Evolutionary conservation across 2,329 filamentous ascomycete species (phyloP), one percentile per base, ranked within the genome.

Genomic region (Aspergillus arachidicola): DNA sequence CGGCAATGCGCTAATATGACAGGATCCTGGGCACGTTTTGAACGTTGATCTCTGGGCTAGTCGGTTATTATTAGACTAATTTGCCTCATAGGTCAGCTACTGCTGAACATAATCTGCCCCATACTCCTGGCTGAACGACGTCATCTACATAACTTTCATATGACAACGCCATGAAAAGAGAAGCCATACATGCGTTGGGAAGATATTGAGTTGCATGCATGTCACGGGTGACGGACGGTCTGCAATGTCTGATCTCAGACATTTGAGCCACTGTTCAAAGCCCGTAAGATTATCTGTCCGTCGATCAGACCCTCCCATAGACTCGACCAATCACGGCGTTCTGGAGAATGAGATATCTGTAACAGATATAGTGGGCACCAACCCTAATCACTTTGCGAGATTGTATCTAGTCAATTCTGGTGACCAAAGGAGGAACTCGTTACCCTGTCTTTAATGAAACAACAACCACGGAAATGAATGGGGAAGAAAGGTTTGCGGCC

Each of bases 31-130:
- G 32, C 38, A 38, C 48, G 16, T 26, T 14, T 21, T 36, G 26
- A 11, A 28, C 36, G 38, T 51, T 51, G 28, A 59, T 59, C 45
- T 45, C 38, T 46, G 61, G 41, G 28, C 28, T 32, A 46, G 48
- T 19, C 2, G 16, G 55, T 61, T 61, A 64, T 65, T 63, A 55
- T 61, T 64, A 59, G 61, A 56, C 36, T 41, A 51, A 55, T 59
- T 61, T 59, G 64, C 62, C 62, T 57, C 58, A 59, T 34, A 51
- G 16, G 48, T 51, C 48, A 51, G 28, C 48, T 51, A 19, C 10
- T 51, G 48, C 48, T 51, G 16, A 51, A 51, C 48, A 34, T 51
- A 34, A 51, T 34, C 28, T 51, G 16, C 28, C 48, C 48, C 28
- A 51, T 51, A 51, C 28, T n/a, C 14, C 45, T 50, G 6, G 4